Evolutionary conservation across 805 yeast genomes (phyloP).

Genomic region (Clavispora asparagi): DNA sequence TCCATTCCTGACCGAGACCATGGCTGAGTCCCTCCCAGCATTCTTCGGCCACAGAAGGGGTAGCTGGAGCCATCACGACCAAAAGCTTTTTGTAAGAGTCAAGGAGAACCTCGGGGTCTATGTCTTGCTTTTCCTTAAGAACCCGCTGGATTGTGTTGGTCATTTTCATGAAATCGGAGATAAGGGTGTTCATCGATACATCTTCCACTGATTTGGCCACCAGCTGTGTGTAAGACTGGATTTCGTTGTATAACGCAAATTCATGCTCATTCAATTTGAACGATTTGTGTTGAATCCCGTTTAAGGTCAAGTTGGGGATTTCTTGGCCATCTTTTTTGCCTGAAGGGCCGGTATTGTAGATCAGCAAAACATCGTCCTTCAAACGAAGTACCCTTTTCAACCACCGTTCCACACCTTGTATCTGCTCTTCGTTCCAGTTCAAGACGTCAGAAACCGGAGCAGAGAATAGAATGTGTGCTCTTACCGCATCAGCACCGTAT

Average conservation of each 20-base stretch:
- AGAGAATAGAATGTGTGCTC: constrained; percentile 89
- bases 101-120: constrained; percentile 38
- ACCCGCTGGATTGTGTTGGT: constrained; percentile 47
- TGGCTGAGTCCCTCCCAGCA: constrained; percentile 48
- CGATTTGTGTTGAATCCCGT: constrained; percentile 13
- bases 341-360: not conserved
- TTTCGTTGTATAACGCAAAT: constrained; percentile 50
- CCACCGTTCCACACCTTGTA: constrained; percentile 88
- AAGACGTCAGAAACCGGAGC: constrained; percentile 82
- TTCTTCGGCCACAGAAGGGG: constrained; percentile 82
- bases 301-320: constrained; percentile 15
- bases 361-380: constrained; percentile 16
- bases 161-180: constrained; percentile 86
- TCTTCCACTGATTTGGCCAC: constrained; percentile 59
- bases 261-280: constrained; percentile 41
- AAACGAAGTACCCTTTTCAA: constrained; percentile 47
- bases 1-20: constrained; percentile 26
- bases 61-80: constrained; percentile 68
- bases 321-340: constrained; percentile 3
- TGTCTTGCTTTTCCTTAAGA: constrained; percentile 24
- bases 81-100: constrained; percentile 51
- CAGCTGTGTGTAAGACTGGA: constrained; percentile 41
- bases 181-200: constrained; percentile 72
- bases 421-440: constrained; percentile 86
- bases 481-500: constrained; percentile 90